Base-by-base conservation (phyloP, 768 basidiomycete species). In the Sistotremastrum niveocremeum region DNA sequence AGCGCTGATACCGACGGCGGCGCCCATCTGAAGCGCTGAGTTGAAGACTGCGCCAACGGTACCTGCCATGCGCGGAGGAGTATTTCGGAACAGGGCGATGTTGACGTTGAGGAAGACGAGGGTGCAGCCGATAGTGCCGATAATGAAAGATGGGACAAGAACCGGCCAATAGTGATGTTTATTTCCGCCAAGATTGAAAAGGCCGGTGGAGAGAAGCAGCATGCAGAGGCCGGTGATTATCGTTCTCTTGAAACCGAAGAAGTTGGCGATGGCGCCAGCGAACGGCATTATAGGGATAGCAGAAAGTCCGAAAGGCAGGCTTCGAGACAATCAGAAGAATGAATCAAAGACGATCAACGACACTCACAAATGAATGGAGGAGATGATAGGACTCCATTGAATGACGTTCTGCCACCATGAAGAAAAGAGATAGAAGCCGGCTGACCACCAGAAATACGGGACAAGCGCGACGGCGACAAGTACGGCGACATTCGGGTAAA, bases 21-120 rank as follows among this genome's bases (percentile, higher is more conserved):
- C 65, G 34, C 74, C 73, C 47, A 73, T 60, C 55, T 78, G 72
- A 1, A 76, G 65, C 7, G 71, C 70, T 28, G 67, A 65, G 47
- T 73, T 74, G 62, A 74, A 74, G 37, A 78, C 68, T 9, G 76
- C 76, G 20, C 72, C 72, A 10, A 75, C 66, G 4, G 69, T 71
- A 37, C 76, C 76, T 3, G 73, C 65, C 54, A 72, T 68, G n/a
- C 63, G 61, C 6, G 69, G 48, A 4, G 74, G 74, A 4, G 65
- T 67, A 35, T 65, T 65, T 48, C 63, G 66, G 57, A 77, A 68
- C 37, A 76, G 64, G 10, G 72, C 71, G 41, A 77, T 70, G 52
- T 20, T 20, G 20, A 70, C 63, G 43, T 71, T 71, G 10, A 62
- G 66, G 49, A 64, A 77, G 8, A 62, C 57, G 43, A 75, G 52